Evolutionary conservation across 2,329 filamentous ascomycete species (phyloP), one percentile per base, ranked within the genome.

Genomic region (Neopestalotiopsis sp.): DNA sequence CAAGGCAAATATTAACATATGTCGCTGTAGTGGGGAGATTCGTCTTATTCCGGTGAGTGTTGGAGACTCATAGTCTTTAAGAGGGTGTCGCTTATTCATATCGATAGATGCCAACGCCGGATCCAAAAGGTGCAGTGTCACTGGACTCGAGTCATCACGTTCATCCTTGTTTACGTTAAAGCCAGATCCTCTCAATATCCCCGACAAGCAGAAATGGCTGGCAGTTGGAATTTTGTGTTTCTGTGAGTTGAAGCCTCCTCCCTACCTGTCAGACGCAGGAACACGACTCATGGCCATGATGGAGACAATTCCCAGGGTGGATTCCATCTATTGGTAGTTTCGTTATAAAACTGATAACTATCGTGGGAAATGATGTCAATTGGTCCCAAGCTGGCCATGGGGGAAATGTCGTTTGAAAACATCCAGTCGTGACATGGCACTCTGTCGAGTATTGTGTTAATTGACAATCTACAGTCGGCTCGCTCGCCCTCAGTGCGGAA

Each of bases 401-500:
- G 24, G 24, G 3, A 28, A 28, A 28, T 28, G 24, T 28, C 24
- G 4, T 28, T 28, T 28, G 34, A 9, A 10, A 38, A 38, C 34
- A 38, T 7, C 34, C 34, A 38, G 6, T 38, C 24, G 34, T 6
- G 34, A 38, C 1, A 10, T 10, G 34, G 34, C 34, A 7, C 34
- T 6, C 10, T 38, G 34, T 38, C 34, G 10, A 38, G 34, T 38
- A 38, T 49, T 13, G n/a, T 56, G 32, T 34, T 38, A n/a, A 24
- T 17, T 66, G 12, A 58, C 49, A 24, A n/a, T 20, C 38, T 9
- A 56, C 32, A 76, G 74, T 78, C 61, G 77, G 76, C 32, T 73
- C 75, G 4, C 70, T 79, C 1, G 76, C 77, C 5, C 70, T 78
- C 24, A 73, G 76, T 3, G 73, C 76, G 40, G 74, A 76, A 61